Conservation (phyloP, 768 basidiomycete species). For the Psilocybe azurescens region DNA sequence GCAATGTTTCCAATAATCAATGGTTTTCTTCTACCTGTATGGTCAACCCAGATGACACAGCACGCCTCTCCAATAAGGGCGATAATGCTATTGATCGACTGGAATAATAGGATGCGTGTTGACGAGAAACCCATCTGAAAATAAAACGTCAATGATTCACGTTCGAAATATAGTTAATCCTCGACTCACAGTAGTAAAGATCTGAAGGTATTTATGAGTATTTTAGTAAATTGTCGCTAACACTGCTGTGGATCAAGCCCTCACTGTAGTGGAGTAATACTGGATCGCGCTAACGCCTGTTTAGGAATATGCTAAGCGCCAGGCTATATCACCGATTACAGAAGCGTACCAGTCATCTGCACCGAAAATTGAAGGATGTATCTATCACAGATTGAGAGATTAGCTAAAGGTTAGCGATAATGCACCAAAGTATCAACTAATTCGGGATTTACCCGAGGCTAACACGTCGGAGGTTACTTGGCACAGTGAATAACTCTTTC, state of each 20-base stretch:
- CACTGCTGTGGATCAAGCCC: neutral
- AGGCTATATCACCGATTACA: neutral
- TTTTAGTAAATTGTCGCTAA: neutral
- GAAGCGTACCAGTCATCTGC: constrained; percentile 56
- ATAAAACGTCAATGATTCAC: constrained; percentile 10
- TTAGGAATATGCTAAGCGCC: neutral
- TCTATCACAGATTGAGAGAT: constrained; percentile 23
- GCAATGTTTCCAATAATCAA: constrained; percentile 47
- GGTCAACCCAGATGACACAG: constrained; percentile 51
- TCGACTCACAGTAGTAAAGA: constrained; percentile 38
- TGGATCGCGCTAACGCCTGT: constrained; percentile 57
- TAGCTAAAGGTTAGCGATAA: too few species aligned
- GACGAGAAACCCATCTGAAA: constrained; percentile 49
- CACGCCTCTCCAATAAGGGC: constrained; percentile 56
- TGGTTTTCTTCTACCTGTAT: constrained; percentile 42
- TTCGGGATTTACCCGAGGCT: constrained; percentile 38
- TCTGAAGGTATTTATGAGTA: constrained; percentile 22
- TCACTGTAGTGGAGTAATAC: constrained; percentile 52
- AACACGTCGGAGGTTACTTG: constrained; percentile 52
- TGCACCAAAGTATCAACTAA: too few species aligned
- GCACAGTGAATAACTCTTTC: constrained; percentile 43
- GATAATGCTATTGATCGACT: constrained; percentile 59
- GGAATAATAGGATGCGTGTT: constrained; percentile 52
- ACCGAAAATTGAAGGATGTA: constrained; percentile 59
- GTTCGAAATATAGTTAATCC: neutral